Evolutionary conservation across 768 basidiomycete genomes (phyloP), one percentile per base, ranked within the genome.

Genomic region (Naematelia encephala): DNA sequence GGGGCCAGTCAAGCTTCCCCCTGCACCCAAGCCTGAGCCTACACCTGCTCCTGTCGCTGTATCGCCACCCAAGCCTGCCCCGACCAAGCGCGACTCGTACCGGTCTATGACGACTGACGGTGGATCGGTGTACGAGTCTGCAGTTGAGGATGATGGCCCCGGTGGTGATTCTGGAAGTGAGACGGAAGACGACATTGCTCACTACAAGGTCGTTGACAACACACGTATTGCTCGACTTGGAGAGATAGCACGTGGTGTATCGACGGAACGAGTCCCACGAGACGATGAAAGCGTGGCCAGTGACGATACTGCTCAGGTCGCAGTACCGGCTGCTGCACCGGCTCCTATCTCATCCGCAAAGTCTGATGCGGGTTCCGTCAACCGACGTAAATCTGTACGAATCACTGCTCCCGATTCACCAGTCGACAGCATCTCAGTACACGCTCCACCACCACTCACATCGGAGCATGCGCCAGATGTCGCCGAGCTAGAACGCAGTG

Each of bases 321-420:
- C 50, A 54, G 39, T 4, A 23, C 34, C 30, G 39, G 23, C 46
- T 56, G 51, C n/a, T 42, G 50, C 29, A 51, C 58, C 16, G 44
- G 44, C 46, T n/a, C 42, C 55, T 21, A n/a, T 42, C 16, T 10
- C 48, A 3, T 51, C 16, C 43, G 46, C n/a, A 27, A 58, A 42
- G 22, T 14, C 47, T 50, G 50, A 55, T 19, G 61, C 28, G 21
- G 49, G 51, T n/a, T 51, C 54, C 10, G 47, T 73, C n/a, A 45
- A 59, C 22, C 54, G 73, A 42, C 34, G 73, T 28, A 77, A 77
- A 54, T 66, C 63, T 3, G 75, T 77, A 2, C 49, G 75, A 22
- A 75, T 77, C 66, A 63, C 60, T 14, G 70, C 70, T 14, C 75
- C 75, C 3, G 73, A 70, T 52, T 70, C 75, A 12, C 70, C 69